These are phyloP conservation scores for Corymbia calophylla DNA, from an alignment of 441 rosid genomes.

Conservation along the genomic window DNA sequence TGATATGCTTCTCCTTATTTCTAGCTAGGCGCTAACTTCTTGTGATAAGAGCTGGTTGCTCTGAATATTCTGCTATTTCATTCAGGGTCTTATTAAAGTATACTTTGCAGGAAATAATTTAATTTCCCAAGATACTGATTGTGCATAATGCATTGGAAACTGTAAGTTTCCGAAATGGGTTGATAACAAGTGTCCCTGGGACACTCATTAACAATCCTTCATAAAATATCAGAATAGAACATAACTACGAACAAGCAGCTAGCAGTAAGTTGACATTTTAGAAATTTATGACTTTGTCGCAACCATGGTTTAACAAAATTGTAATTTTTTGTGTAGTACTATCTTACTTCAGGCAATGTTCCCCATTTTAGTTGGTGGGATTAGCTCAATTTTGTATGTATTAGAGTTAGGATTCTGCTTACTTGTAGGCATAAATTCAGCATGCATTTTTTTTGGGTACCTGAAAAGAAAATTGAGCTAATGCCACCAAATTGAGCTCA, in stretches of 20 bases:
- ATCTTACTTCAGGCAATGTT: not conserved
- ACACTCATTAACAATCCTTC: not conserved
- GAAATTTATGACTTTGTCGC: not conserved
- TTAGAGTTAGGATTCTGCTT: not conserved
- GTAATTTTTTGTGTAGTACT: not conserved
- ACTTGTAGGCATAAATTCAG: not conserved
- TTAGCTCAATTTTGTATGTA: not conserved
- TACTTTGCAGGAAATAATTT: not conserved
- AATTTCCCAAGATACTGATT: not conserved
- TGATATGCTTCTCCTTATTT: no score
- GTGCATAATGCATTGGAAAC: not conserved
- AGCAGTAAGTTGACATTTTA: not conserved
- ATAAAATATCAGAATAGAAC: not conserved
- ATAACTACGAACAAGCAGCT: not conserved
- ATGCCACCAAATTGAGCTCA: not conserved
- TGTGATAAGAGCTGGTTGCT: not conserved
- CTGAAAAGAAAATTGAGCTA: no score
- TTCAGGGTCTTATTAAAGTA: not conserved
- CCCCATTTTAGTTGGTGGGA: not conserved
- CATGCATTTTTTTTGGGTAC: no score
- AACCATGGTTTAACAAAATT: not conserved
- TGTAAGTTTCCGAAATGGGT: not conserved
- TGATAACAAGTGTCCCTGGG: not conserved
- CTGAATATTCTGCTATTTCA: not conserved
- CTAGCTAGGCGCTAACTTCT: not conserved